These are phyloP conservation scores for Taxillus chinensis DNA, from an alignment of 164 flowering plant genomes.

Conservation along the genomic window DNA sequence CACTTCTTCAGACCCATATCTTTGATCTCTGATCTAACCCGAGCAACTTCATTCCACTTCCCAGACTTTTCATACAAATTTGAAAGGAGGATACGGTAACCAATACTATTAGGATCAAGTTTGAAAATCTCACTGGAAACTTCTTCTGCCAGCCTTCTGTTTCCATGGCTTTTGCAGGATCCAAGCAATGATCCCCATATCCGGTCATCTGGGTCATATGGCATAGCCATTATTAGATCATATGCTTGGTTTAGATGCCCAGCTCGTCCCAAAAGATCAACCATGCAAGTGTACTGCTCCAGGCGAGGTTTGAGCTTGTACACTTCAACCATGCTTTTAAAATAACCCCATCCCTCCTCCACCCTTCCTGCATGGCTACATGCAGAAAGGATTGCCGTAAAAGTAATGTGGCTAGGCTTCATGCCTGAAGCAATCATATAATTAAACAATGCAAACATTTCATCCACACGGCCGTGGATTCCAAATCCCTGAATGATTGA, in stretches of 20 bases:
- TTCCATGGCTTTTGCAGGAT: slow-evolving; percentile 33
- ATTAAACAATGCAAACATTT: slow-evolving; percentile 20
- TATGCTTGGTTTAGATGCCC: slow-evolving; percentile 30
- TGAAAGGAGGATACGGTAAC: slow-evolving; percentile 35
- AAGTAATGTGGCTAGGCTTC: slow-evolving; percentile 27
- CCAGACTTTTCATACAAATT: slow-evolving; percentile 30
- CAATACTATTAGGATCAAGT: slow-evolving; percentile 22
- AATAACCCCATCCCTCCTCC: slow-evolving; percentile 29
- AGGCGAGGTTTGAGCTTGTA: slow-evolving; percentile 27
- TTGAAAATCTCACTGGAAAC: slow-evolving; percentile 26
- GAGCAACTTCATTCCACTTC: slow-evolving; percentile 15
- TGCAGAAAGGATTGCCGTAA: slow-evolving; percentile 31
- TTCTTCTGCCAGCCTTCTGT: slow-evolving; percentile 16
- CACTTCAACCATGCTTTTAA: slow-evolving; percentile 25
- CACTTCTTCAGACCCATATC: slow-evolving; percentile 25
- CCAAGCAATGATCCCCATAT: slow-evolving; percentile 45
- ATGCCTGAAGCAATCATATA: slow-evolving; percentile 21
- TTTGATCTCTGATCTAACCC: slow-evolving; percentile 25
- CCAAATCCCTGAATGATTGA: slow-evolving; percentile 35
- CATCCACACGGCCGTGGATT: slow-evolving; percentile 26
- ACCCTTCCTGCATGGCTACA: slow-evolving; percentile 41
- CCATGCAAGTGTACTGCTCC: slow-evolving; percentile 44
- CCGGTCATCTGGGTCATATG: slow-evolving; percentile 26
- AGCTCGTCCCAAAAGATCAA: slow-evolving; percentile 41
- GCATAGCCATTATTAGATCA: slow-evolving; percentile 33